Evolutionary conservation across 495 filamentous ascomycete species (phyloP).

Genomic region (Hypoxylon lienhwacheense): DNA sequence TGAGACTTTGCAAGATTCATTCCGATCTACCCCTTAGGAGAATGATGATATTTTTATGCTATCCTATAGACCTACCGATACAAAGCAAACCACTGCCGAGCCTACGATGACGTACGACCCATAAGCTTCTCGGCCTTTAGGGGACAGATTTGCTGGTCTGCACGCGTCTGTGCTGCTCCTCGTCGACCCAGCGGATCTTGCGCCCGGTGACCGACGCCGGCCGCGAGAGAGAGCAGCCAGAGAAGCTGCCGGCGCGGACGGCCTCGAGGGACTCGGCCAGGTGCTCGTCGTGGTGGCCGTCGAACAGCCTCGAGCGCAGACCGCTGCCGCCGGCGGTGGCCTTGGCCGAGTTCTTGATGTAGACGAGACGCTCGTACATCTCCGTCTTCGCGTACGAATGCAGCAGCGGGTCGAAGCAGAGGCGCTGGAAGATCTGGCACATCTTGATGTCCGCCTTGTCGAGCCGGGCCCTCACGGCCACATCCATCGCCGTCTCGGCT

Average conservation of each 20-base stretch:
- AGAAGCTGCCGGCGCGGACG: not conserved
- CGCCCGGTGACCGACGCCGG: not conserved
- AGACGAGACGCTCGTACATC: slow-evolving; percentile 10
- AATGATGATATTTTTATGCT: too few species aligned
- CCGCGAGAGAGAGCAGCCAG: not conserved
- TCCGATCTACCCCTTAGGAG: too few species aligned
- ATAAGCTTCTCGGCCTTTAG: too few species aligned
- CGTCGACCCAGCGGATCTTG: slow-evolving; percentile 20
- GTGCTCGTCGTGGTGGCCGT: slow-evolving; percentile 17
- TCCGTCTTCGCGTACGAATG: not conserved
- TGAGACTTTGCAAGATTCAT: too few species aligned
- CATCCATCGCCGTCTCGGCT: slow-evolving; percentile 10
- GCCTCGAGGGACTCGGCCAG: slow-evolving; percentile 11
- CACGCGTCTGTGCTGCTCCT: too few species aligned
- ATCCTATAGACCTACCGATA: too few species aligned
- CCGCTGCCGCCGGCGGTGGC: not conserved
- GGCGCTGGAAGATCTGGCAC: slow-evolving; percentile 1
- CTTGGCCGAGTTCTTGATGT: slow-evolving; percentile 2
- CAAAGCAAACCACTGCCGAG: too few species aligned
- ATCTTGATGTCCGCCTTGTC: not conserved
- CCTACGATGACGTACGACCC: too few species aligned
- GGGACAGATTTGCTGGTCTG: slow-evolving; percentile 5
- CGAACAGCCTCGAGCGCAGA: slow-evolving; percentile 1
- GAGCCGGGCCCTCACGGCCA: not conserved
- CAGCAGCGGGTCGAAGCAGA: slow-evolving; percentile 7